These are phyloP conservation scores for Aspergillus quadricinctus DNA, from an alignment of 2,329 filamentous ascomycete species.

Conservation along the genomic window DNA sequence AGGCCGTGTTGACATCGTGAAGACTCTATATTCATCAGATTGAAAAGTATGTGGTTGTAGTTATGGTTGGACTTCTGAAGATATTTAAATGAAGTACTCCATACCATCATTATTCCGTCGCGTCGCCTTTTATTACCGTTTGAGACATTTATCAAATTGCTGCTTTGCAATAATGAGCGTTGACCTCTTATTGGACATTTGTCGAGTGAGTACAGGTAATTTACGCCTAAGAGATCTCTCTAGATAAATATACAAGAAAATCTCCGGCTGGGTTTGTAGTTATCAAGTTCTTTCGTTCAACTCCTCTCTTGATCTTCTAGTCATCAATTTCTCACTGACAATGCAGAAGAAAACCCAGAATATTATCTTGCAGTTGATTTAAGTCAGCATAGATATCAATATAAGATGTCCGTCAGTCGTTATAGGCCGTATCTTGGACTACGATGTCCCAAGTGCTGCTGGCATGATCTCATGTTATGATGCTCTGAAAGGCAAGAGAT, in stretches of 20 bases:
- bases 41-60: not conserved
- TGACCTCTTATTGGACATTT: not conserved
- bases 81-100: not conserved
- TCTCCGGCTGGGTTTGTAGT: not conserved
- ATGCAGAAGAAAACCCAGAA: not conserved
- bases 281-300: not conserved
- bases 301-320: not conserved
- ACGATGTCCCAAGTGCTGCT: too few relatives aligned
- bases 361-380: too few relatives aligned
- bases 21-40: not conserved
- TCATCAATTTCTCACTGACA: not conserved
- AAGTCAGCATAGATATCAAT: too few relatives aligned
- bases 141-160: not conserved
- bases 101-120: not conserved
- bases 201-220: not conserved
- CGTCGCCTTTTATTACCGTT: not conserved
- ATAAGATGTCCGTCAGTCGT: too few relatives aligned
- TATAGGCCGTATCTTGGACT: too few relatives aligned
- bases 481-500: too few relatives aligned
- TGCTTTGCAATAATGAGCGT: not conserved
- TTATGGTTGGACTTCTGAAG: not conserved
- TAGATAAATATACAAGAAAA: not conserved
- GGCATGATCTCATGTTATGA: too few relatives aligned
- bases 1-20: too few relatives aligned
- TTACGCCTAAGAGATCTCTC: not conserved